Conservation (phyloP, 768 basidiomycete genomes). For the Panaeolus cyanescens region DNA sequence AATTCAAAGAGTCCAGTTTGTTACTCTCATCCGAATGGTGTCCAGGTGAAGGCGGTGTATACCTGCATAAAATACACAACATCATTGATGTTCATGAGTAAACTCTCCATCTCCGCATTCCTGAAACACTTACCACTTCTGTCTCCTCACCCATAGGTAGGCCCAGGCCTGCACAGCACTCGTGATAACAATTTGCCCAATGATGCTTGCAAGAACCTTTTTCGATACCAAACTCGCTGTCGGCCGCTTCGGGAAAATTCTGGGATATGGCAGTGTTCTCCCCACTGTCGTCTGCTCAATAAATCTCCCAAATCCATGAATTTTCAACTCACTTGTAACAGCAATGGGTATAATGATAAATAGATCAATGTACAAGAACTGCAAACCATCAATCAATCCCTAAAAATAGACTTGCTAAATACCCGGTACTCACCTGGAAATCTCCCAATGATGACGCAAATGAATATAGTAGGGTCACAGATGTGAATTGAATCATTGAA, state of each 20-base stretch:
- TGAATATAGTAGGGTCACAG: constrained; percentile 92
- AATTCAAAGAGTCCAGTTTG: constrained; percentile 83
- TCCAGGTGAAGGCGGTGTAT: constrained; percentile 61
- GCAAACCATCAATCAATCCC: constrained; percentile 14
- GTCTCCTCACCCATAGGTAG: constrained; percentile 85
- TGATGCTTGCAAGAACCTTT: constrained; percentile 90
- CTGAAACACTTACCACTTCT: constrained; percentile 68
- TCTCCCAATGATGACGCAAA: constrained; percentile 97
- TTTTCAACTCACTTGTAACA: constrained; percentile 76
- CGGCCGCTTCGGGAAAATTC: constrained; percentile 86
- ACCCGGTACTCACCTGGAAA: constrained; percentile 72
- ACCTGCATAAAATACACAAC: constrained; percentile 49
- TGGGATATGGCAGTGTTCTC: constrained; percentile 85
- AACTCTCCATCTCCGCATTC: background rate
- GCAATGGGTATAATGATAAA: constrained; percentile 98
- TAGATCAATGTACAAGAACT: constrained; percentile 97
- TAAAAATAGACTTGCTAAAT: constrained; percentile 7
- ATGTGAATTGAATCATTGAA: constrained; percentile 99
- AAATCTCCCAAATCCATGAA: constrained; percentile 3
- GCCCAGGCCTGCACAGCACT: constrained; percentile 82
- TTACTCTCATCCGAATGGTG: constrained; percentile 54
- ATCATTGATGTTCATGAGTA: background rate
- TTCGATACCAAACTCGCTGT: constrained; percentile 96
- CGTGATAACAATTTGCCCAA: constrained; percentile 90
- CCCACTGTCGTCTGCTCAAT: constrained; percentile 67